Base-by-base conservation (phyloP, 2,329 filamentous ascomycete genomes). In the Stemphylium beticola region DNA sequence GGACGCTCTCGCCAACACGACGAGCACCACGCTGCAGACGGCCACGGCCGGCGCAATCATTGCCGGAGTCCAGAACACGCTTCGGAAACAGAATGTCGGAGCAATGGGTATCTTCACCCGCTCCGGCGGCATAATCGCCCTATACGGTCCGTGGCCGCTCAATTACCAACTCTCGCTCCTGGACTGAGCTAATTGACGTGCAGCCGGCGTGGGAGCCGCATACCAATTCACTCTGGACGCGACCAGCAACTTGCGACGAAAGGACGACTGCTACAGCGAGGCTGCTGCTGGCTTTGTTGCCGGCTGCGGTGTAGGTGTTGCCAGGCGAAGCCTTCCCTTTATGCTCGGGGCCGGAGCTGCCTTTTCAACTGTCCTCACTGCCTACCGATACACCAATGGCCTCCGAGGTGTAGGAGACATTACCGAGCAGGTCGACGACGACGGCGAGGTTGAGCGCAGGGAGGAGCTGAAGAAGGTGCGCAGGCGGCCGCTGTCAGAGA, bases 21-120 rank as follows among this genome's bases (percentile, higher is more conserved):
- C 88, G 72, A 86, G 85, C 74, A 85, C 86, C 58, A 85, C 83
- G 36, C 69, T 87, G 61, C 77, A 91, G 67, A 87, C 88, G 57
- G 86, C 87, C 69, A 79, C 80, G 55, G 84, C 84, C 56, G 92
- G 92, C 67, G 79, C 90, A 72, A 83, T 92, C 76, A 75, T 89
- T 57, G 89, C 91, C 45, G 88, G 90, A 50, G 83, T 96, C 63
- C 90, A 93, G 81, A 98, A 96, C 81, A 91, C 92, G 55, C 84
- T 97, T 66, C 83, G 88, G 50, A 92, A 87, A 81, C 83, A 86
- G 74, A 96, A 96, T 76, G 82, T 95, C 63, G 91, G 92, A 67
- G 84, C 87, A 58, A 85, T 88, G 81, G 90, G 90, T 64, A 84
- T 96, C 69, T 87, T 98, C 74, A 90, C 90, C 41, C 86, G 87